A percentile compares a stretch with the other conserved stretches of the same genome.
These are phyloP conservation scores for Jackrogersella minutella DNA, from an alignment of 495 filamentous ascomycete genomes.

Conservation along the genomic window DNA sequence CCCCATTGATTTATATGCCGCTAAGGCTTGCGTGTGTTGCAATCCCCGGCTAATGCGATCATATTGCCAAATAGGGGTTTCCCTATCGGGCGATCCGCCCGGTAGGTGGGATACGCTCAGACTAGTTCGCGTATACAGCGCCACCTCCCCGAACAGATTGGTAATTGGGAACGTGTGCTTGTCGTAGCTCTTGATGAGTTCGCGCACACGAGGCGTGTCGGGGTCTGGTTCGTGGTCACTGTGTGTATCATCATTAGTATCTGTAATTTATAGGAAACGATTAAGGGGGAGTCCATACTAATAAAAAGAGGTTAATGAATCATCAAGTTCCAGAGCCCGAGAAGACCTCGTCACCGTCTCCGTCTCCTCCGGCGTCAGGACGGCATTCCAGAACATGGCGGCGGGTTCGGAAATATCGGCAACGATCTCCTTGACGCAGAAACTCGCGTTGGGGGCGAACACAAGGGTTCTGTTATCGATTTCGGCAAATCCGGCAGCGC, in stretches of 20 bases:
- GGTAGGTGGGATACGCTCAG: not conserved
- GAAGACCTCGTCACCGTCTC: not conserved
- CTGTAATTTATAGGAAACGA: not conserved
- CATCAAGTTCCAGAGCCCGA: not conserved
- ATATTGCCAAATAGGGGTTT: not conserved
- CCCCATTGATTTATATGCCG: too few relatives aligned
- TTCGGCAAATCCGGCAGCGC: slow-evolving; percentile 22
- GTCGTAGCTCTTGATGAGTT: slow-evolving; percentile 19
- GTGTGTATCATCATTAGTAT: not conserved
- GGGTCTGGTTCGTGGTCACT: not conserved
- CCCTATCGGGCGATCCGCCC: not conserved
- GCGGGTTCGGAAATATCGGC: slow-evolving; percentile 27
- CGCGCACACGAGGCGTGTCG: slow-evolving; percentile 30
- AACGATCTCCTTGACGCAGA: slow-evolving; percentile 35
- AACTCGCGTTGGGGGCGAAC: slow-evolving; percentile 18
- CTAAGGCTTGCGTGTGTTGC: not conserved
- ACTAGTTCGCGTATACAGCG: slow-evolving; percentile 21
- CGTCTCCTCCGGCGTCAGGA: slow-evolving; percentile 10
- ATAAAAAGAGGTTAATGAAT: not conserved
- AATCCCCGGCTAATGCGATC: not conserved
- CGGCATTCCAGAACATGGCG: slow-evolving; percentile 32
- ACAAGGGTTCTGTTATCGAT: slow-evolving; percentile 29
- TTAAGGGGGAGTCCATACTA: slow-evolving; percentile 14
- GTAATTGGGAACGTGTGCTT: slow-evolving; percentile 15
- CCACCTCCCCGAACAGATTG: slow-evolving; percentile 20